These are phyloP conservation scores for Penicillium goetzii DNA, from an alignment of 495 filamentous ascomycete genomes.

Conservation along the genomic window DNA sequence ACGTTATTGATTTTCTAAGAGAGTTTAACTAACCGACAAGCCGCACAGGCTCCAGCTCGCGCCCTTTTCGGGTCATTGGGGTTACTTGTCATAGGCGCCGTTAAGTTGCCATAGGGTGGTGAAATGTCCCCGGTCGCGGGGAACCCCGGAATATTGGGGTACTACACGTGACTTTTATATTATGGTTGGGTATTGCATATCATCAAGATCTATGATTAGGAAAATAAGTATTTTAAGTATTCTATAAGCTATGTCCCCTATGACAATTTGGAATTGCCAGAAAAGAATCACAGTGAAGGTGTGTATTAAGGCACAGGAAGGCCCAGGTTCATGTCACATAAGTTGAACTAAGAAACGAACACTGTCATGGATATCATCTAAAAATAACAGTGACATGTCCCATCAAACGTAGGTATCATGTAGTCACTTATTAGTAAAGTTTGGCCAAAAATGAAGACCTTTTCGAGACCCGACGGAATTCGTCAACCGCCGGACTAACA, in stretches of 20 bases:
- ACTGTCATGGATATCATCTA: slow-evolving; percentile 8
- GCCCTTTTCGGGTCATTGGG: background rate
- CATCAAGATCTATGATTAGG: background rate
- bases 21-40: background rate
- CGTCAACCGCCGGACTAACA: slow-evolving; percentile 38
- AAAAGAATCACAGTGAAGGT: background rate
- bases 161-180: background rate
- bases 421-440: slow-evolving; percentile 30
- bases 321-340: background rate
- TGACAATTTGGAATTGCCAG: too few species aligned
- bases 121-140: background rate
- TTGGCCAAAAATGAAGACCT: slow-evolving; percentile 30
- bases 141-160: background rate
- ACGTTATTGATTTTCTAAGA: background rate
- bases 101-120: background rate
- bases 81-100: background rate
- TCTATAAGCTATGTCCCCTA: background rate
- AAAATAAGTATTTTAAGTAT: background rate
- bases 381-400: background rate
- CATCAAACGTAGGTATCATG: background rate
- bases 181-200: background rate
- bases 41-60: slow-evolving; percentile 1
- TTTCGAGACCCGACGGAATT: slow-evolving; percentile 38
- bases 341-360: background rate
- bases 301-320: background rate